Evolutionary conservation across 371 early-diverging fungal genomes (phyloP).

Genomic region (Mucor indicus): DNA sequence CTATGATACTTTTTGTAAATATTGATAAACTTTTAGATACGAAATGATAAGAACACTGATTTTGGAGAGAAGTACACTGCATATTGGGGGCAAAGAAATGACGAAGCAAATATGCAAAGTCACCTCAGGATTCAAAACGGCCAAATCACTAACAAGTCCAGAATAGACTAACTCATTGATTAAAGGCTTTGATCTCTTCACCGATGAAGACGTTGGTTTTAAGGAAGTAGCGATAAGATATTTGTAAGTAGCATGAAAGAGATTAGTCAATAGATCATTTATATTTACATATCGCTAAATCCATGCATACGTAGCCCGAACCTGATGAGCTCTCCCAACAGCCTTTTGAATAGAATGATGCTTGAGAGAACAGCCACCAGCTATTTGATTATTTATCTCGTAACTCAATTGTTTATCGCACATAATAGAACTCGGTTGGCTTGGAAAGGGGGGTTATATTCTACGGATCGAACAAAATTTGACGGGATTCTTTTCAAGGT

Average conservation of each 20-base stretch:
- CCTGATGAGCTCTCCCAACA: conserved; percentile 4
- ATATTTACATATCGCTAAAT: conserved; percentile 9
- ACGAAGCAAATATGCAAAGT: too few species aligned
- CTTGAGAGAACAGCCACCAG: conserved; percentile 4
- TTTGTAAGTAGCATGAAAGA: conserved; percentile 7
- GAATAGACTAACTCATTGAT: too few species aligned
- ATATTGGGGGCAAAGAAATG: too few species aligned
- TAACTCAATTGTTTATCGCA: conserved; percentile 6
- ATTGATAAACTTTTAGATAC: too few species aligned
- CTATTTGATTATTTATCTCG: conserved; percentile 6
- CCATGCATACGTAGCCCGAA: conserved; percentile 3
- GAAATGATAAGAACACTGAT: too few species aligned
- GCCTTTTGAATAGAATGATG: not conserved
- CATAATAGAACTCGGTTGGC: conserved; percentile 12
- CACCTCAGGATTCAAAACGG: too few species aligned
- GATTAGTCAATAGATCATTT: not conserved
- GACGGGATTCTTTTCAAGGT: conserved; percentile 6
- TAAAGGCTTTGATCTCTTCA: not conserved
- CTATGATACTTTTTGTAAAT: too few species aligned
- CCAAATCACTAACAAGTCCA: too few species aligned
- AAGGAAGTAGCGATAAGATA: conserved; percentile 3
- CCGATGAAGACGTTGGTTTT: not conserved
- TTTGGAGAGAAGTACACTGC: too few species aligned
- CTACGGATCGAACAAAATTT: conserved; percentile 6
- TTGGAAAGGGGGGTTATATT: conserved; percentile 8